Evolutionary conservation across 2,329 filamentous ascomycete species (phyloP), one percentile per base, ranked within the genome.

Genomic region (Fusarium secorum): DNA sequence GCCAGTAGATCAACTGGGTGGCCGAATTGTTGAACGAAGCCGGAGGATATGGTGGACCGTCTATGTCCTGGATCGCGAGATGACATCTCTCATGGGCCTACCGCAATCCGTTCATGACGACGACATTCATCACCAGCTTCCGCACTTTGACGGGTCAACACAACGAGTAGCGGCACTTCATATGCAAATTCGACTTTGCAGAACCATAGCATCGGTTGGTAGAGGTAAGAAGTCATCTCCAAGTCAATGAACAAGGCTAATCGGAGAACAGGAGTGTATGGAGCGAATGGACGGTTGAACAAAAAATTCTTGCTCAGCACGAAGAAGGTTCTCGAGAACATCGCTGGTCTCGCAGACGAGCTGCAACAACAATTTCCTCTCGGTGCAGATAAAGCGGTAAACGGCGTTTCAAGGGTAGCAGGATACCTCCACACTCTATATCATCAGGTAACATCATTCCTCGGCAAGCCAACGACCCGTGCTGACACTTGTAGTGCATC

Each of bases 21-120:
- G 82, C 2, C 64, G 72, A 0, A 70, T 80, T 3, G 82, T 85
- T 1, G 81, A 87, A 64, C 76, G 86, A 54, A 84, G 82, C 55
- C 83, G 85, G 2, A 82, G 81, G 36, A 79, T 85, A 14, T 88
- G 85, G 85, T 88, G 85, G 85, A 87, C 86, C 0, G 79, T 86
- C 0, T 87, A 86, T 42, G 79, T 87, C 3, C 75, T 88, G 2
- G 86, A 88, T 57, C 81, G 85, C 5, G 82, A 87, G 68, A 86
- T 87, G 81, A 85, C 85, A 2, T 85, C 85, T 1, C 67, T 87
- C 5, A 86, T 87, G 83, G 86, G 86, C 0, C 66, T 86, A 1
- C 86, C 86, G 0, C 81, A 84, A 48, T 83, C 84, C 0, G 79
- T 88, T 4, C 78, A 79, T 24, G 85, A 87, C 41, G 82, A 86